Evolutionary conservation across 306 rosid species (phyloP), one percentile per base, ranked within the genome.

Genomic region (Dicorynia guianensis): DNA sequence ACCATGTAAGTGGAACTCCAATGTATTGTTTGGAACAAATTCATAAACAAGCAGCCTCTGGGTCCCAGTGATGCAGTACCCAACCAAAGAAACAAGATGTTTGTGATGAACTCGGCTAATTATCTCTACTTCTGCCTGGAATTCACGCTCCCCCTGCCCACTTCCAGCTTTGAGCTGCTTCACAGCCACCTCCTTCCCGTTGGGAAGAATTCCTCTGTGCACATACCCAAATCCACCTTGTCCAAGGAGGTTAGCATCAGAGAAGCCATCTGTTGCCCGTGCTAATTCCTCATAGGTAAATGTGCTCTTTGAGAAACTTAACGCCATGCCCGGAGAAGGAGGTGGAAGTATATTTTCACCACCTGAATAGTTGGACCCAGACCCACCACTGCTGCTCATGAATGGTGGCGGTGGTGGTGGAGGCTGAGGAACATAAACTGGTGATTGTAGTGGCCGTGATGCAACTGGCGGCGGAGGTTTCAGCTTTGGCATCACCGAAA

Each of bases 171-270:
- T 89, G 46, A 89, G 83, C 83, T 87, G 94, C 78, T 89, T 89
- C 50, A 89, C 78, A 1, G 94, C 94, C 1, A 89, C 89, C 72
- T 89, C 94, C 82, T 89, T 89, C 34, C 94, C 94, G 50, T 85
- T 87, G 79, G 99, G 97, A 64, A 95, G 93, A 13, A 92, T 63
- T 65, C 99, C 99, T 77, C 86, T 90, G 57, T 95, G 99, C 35
- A 95, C 99, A 67, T 87, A 92, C 58, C 99, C 99, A 74, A 95
- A 95, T 69, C 99, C 99, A 64, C 99, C 99, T 79, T 87, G 93
- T 67, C 99, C 99, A 4, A 95, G 97, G 59, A 95, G 93, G 78
- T 92, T 95, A 43, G 97, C 96, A 72, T 95, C 93, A 0, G 99
- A 90, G 89, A 95, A 95, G 17, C 99, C 97, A 77, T 95, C 96